phyloP scores from a whole-genome alignment of 441 rosid genomes.

The Manihot esculenta region DNA sequence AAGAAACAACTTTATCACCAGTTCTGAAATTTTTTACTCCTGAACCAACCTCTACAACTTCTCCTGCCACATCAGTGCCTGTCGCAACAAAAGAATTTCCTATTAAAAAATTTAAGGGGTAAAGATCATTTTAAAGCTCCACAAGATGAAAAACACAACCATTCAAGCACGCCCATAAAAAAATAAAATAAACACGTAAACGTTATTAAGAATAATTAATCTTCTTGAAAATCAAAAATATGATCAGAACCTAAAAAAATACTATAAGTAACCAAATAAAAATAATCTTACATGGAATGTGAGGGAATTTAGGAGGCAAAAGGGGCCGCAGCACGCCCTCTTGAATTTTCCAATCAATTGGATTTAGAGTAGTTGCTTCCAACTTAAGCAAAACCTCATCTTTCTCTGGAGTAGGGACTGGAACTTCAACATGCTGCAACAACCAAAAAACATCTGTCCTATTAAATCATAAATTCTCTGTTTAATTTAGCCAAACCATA shows the following conservation, averaged over 20 bases:
- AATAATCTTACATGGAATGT: slow-evolving; percentile 64
- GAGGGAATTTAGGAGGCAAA: slow-evolving; percentile 62
- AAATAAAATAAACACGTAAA: background rate
- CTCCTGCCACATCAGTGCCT: slow-evolving; percentile 46
- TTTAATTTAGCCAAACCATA: too few species aligned
- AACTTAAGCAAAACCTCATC: slow-evolving; percentile 50
- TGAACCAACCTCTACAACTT: slow-evolving; percentile 39
- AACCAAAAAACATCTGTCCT: background rate
- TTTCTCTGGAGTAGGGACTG: slow-evolving; percentile 42
- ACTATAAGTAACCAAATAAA: too few species aligned
- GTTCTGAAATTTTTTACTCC: slow-evolving; percentile 54
- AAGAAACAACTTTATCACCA: slow-evolving; percentile 74
- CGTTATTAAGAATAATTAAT: too few species aligned
- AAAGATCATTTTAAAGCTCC: background rate
- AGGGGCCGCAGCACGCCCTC: slow-evolving; percentile 62
- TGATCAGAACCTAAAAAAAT: background rate
- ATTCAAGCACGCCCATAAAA: too few species aligned
- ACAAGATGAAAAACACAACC: too few species aligned
- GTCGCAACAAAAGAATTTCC: too few species aligned
- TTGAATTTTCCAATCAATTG: slow-evolving; percentile 67
- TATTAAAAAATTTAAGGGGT: background rate
- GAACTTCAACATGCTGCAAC: slow-evolving; percentile 56
- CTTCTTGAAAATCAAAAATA: too few species aligned
- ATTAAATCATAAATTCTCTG: too few species aligned
- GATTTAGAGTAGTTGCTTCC: slow-evolving; percentile 58